Evolutionary conservation across 371 early-diverging fungal species (phyloP), one percentile per base, ranked within the genome.

Genomic region (Mucor saturninus): DNA sequence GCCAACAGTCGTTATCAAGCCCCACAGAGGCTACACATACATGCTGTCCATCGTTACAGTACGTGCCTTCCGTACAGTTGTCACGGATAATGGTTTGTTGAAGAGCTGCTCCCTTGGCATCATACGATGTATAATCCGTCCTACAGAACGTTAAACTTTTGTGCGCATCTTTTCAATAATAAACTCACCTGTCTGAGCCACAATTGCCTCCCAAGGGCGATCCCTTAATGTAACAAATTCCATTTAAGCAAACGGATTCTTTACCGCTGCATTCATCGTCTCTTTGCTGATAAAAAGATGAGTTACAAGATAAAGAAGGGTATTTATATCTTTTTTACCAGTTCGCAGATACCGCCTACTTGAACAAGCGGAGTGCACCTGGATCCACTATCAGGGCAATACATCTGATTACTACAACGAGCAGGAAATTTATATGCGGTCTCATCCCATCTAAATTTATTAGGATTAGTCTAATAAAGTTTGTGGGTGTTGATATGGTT

Each of bases 61-160:
- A 73, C 7, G 63, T 62, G 8, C 54, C 64, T 30, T 54, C 46
- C 26, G 73, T 73, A 46, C 73, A 73, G 53, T 73, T 73, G 32
- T 73, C 73, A 37, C 69, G 69, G 15, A 68, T 62, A 26, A 73
- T 69, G 2, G 64, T 73, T 43, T 73, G 73, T 50, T 57, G 54
- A 38, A 64, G 37, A 13, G 55, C 59, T 11, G 54, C 31, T 29
- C 68, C 71, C 10, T 50, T 40, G 2, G 64, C 64, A 61, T 74
- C 68, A 57, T 74, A 68, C 13, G 68, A 74, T 39, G 65, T 53
- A 54, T 74, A 74, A n/a, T 67, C 62, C 4, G 74, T 70, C 35
- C 74, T 71, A 52, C 30, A 56, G 10, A 42, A 42, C 6, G n/a
- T 13, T n/a, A 42, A 13, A 8, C 39, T 42, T 13, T 42, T 50